Conservation (phyloP, 2,329 filamentous ascomycete genomes). For the Fusarium brachygibbosum region DNA sequence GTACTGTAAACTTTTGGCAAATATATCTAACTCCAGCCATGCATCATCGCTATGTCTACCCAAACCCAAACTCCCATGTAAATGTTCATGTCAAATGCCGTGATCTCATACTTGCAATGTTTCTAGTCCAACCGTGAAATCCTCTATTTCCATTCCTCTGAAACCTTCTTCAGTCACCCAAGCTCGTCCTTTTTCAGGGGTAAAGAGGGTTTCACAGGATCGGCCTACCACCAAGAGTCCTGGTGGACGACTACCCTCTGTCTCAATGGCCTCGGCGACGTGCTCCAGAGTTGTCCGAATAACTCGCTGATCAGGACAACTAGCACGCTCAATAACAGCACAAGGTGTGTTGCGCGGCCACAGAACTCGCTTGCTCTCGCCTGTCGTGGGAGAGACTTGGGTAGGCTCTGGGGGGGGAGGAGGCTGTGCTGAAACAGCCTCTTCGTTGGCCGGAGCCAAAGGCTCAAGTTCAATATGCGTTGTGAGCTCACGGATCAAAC, state of each 20-base stretch:
- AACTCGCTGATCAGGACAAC: slow-evolving; percentile 92
- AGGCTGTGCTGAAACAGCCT: slow-evolving; percentile 28
- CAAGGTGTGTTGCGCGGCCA: slow-evolving; percentile 89
- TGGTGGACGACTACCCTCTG: slow-evolving; percentile 89
- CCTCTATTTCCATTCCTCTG: slow-evolving; percentile 72
- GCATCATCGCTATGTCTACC: slow-evolving; percentile 27
- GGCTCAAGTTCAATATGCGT: slow-evolving; percentile 54
- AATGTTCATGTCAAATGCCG: slow-evolving; percentile 18
- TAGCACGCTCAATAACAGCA: slow-evolving; percentile 92
- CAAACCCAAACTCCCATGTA: slow-evolving; percentile 17
- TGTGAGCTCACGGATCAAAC: slow-evolving; percentile 79
- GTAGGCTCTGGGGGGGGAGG: slow-evolving; percentile 29
- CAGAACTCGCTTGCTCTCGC: slow-evolving; percentile 53
- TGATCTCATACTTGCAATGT: slow-evolving; percentile 39
- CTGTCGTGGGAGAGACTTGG: slow-evolving; percentile 4
- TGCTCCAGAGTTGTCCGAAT: slow-evolving; percentile 87
- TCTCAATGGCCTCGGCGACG: slow-evolving; percentile 86
- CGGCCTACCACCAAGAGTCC: slow-evolving; percentile 87
- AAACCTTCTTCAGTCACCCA: slow-evolving; percentile 95
- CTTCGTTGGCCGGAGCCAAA: slow-evolving; percentile 43
- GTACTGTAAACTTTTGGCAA: slow-evolving; percentile 9
- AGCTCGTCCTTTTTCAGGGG: slow-evolving; percentile 67
- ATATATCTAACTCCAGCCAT: slow-evolving; percentile 40
- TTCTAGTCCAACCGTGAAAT: slow-evolving; percentile 43
- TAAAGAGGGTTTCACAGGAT: slow-evolving; percentile 83